These are phyloP conservation scores for Allium fistulosum DNA, from an alignment of 106 monocot species.

Conservation along the genomic window DNA sequence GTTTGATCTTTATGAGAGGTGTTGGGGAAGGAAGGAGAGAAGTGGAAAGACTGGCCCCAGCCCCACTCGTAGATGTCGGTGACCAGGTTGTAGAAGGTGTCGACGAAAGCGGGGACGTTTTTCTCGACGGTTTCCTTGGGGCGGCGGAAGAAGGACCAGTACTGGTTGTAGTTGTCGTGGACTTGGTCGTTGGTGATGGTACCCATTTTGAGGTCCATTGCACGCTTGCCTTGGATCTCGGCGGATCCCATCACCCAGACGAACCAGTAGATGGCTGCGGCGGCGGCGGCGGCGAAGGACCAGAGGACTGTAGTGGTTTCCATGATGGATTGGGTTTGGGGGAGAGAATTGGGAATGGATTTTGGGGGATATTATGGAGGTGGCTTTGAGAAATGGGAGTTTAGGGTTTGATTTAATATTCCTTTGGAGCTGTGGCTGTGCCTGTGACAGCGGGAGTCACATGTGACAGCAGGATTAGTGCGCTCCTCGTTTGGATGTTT, in stretches of 20 bases:
- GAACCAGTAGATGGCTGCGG: slow-evolving; percentile 60
- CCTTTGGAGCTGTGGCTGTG: too few relatives aligned
- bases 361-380: not conserved
- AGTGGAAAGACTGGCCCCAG: slow-evolving; percentile 87
- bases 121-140: slow-evolving; percentile 42
- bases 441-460: too few relatives aligned
- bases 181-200: slow-evolving; percentile 46
- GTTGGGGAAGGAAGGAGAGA: slow-evolving; percentile 59
- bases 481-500: too few relatives aligned
- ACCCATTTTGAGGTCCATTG: slow-evolving; percentile 55
- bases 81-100: slow-evolving; percentile 83
- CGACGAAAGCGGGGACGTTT: slow-evolving; percentile 47
- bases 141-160: slow-evolving; percentile 75
- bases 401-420: not conserved
- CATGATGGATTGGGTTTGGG: not conserved
- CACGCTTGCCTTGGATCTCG: slow-evolving; percentile 74
- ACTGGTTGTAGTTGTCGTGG: slow-evolving; percentile 52
- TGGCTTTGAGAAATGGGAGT: not conserved
- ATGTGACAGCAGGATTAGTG: too few relatives aligned
- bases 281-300: slow-evolving; percentile 13
- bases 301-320: slow-evolving; percentile 19
- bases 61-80: slow-evolving; percentile 86
- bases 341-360: not conserved
- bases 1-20: slow-evolving; percentile 59
- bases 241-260: slow-evolving; percentile 70